These are phyloP conservation scores for Geotrichum restrictum DNA, from an alignment of 1,139 yeast species.

Conservation along the genomic window DNA sequence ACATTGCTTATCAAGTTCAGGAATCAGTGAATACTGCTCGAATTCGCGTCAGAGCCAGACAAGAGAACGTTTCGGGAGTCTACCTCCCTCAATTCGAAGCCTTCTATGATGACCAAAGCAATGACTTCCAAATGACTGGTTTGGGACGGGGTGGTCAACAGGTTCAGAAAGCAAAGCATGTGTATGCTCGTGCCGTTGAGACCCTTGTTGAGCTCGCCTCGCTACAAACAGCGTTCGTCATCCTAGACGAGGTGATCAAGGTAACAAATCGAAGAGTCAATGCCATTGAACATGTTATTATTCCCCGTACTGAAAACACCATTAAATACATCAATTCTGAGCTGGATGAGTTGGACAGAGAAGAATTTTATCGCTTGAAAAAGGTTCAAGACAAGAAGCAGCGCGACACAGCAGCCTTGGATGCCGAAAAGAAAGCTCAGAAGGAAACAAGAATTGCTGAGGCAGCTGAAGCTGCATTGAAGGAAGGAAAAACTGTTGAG, in stretches of 20 bases:
- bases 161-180: conserved; percentile 88
- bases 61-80: conserved; percentile 96
- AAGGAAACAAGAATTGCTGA: conserved; percentile 23
- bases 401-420: conserved; percentile 64
- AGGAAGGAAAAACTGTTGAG: conserved; percentile 17
- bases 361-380: conserved; percentile 92
- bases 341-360: conserved; percentile 95
- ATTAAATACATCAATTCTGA: conserved; percentile 89
- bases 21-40: conserved; percentile 86
- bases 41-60: conserved; percentile 84
- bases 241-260: conserved; percentile 93
- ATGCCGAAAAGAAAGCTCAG: conserved; percentile 43
- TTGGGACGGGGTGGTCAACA: conserved; percentile 98
- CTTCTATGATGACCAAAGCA: conserved; percentile 73
- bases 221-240: conserved; percentile 87
- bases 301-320: conserved; percentile 95
- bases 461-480: conserved; percentile 16
- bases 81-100: conserved; percentile 89
- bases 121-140: conserved; percentile 94
- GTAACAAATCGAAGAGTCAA: conserved; percentile 97
- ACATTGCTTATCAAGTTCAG: conserved; percentile 90
- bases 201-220: conserved; percentile 94
- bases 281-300: conserved; percentile 96
- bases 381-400: conserved; percentile 97
- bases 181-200: conserved; percentile 92